phyloP scores from a whole-genome alignment of 345 rosid species.

The Lumnitzera littorea region DNA sequence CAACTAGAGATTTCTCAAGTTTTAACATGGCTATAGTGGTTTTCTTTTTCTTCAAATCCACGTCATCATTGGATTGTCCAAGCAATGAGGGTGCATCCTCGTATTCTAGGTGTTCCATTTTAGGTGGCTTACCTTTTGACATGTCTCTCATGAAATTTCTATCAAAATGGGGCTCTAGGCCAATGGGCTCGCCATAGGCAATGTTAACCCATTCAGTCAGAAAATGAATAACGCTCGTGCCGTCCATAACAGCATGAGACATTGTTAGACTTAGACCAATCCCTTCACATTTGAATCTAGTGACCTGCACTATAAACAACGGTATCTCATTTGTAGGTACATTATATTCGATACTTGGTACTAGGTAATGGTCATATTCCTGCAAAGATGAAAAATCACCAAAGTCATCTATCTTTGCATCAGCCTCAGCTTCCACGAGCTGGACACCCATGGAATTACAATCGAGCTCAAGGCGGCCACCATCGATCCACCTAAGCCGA shows the following conservation, averaged over 20 bases:
- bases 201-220: conserved; percentile 46
- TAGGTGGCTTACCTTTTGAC: too few species aligned
- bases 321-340: conserved; percentile 35
- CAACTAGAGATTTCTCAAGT: too few species aligned
- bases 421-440: conserved; percentile 35
- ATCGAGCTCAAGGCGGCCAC: conserved; percentile 38
- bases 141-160: conserved; percentile 13
- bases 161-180: conserved; percentile 28
- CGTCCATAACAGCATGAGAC: conserved; percentile 52
- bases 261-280: conserved; percentile 26
- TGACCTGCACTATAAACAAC: conserved; percentile 32
- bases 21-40: too few species aligned
- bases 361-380: conserved; percentile 18
- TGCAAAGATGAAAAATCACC: conserved; percentile 24
- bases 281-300: conserved; percentile 48
- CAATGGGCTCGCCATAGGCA: conserved; percentile 28
- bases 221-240: conserved; percentile 45
- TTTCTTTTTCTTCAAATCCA: too few species aligned
- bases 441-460: conserved; percentile 38
- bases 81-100: too few species aligned
- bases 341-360: conserved; percentile 32
- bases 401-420: conserved; percentile 22
- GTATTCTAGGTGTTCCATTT: too few species aligned
- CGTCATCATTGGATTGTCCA: too few species aligned
- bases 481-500: conserved; percentile 37